Base-by-base conservation (phyloP, 805 yeast genomes). In the Pichia deserticola region DNA sequence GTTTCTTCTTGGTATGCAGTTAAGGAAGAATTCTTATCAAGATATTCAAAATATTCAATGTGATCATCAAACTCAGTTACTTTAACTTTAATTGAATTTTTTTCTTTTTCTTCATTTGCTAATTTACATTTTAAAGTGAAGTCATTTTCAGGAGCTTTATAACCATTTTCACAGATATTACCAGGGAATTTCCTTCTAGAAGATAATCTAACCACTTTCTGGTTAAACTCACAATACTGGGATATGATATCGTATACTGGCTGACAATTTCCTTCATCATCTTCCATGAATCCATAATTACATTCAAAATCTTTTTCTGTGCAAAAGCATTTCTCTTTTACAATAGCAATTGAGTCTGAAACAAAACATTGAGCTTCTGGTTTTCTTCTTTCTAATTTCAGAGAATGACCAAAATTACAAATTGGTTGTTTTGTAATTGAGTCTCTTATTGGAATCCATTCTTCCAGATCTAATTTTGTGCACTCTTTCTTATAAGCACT, bases 401-500 rank as follows among this genome's bases (percentile, higher is more conserved):
- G 86, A 54, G 70, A 75, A 50, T 78, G 84, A 7, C 96, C 96
- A 67, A 75, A 71, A 15, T 86, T 70, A 69, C 96, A 88, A 53
- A 65, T 51, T 3, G 76, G 74, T 5, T 62, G 55, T 1, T 50
- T 59, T 8, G 65, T 62, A 5, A 57, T 56, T 0, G 62, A 63
- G n/a, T 65, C 61, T 2, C 64, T 59, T 55, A 84, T 71, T 1
- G 86, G 82, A 49, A 69, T 70, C 74, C 86, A 77, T 11, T 72
- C 74, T 63, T 88, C 96, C 56, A 81, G 74, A 62, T 88, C 95
- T 1, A 67, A 63, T 3, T 66, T 64, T 2, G 51, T 58, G 61
- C 82, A 78, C 37, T 66, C 62, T 5, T 68, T 68, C 4, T 60
- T 64, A 60, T 77, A 84, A 0, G 84, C 82, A 3, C 72, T 68